phyloP scores from a whole-genome alignment of 1,284 basidiomycete species.

The Meira miltonrushii region DNA sequence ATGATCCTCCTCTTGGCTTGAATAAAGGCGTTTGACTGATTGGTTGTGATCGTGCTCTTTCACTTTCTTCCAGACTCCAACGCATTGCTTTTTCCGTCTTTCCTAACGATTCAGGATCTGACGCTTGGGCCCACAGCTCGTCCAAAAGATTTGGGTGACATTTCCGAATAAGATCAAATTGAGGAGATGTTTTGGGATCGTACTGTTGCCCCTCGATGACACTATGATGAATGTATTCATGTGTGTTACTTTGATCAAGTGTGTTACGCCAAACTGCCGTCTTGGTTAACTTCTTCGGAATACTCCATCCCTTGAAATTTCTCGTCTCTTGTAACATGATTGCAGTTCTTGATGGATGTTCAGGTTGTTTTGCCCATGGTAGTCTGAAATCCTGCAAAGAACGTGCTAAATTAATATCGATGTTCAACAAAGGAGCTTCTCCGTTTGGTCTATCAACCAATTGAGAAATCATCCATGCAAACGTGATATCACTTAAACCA shows the following conservation, averaged over 20 bases:
- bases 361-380: constrained; percentile 26
- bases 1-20: background rate
- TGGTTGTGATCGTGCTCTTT: too few species aligned
- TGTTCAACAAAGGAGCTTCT: constrained; percentile 21
- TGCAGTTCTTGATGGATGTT: constrained; percentile 20
- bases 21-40: too few species aligned
- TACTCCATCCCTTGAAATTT: background rate
- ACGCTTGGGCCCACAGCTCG: background rate
- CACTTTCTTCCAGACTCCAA: background rate
- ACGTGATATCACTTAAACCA: constrained; percentile 35
- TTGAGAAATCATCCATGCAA: constrained; percentile 47
- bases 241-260: background rate
- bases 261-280: background rate
- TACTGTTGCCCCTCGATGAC: background rate
- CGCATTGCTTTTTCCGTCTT: background rate
- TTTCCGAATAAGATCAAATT: background rate
- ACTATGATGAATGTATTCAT: constrained; percentile 6
- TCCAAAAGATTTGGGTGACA: background rate
- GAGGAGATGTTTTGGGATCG: background rate
- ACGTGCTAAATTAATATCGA: constrained; percentile 22
- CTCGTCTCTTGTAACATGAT: constrained; percentile 5
- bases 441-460: constrained; percentile 28
- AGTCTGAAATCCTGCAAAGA: constrained; percentile 25
- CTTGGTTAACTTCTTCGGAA: background rate
- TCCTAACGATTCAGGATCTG: background rate